Evolutionary conservation across 2,329 filamentous ascomycete genomes (phyloP).

Genomic region (Ophiobolus disseminans): DNA sequence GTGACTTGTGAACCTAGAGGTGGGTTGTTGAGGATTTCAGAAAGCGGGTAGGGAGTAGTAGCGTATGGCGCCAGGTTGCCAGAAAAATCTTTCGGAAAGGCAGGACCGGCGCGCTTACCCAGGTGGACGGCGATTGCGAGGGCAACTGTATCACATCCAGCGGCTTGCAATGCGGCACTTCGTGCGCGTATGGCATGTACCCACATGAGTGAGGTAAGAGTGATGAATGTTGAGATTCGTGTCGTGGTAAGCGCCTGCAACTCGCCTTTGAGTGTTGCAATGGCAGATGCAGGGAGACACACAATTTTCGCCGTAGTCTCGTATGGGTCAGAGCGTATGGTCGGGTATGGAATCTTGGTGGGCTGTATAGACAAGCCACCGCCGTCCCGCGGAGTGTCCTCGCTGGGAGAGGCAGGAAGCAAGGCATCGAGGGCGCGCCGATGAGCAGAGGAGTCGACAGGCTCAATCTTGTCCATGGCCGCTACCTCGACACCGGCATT

Average conservation of each 20-base stretch:
- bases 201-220: constrained; percentile 26
- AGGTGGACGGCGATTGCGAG: constrained; percentile 24
- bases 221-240: constrained; percentile 19
- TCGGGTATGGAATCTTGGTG: not conserved
- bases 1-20: too few species aligned
- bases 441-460: not conserved
- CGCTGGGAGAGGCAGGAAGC: not conserved
- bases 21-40: not conserved
- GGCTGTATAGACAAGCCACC: not conserved
- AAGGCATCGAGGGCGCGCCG: constrained; percentile 5
- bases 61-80: not conserved
- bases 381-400: too few species aligned
- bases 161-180: not conserved
- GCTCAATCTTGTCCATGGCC: not conserved
- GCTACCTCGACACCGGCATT: too few species aligned
- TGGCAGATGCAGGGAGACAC: constrained; percentile 8
- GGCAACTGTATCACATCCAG: constrained; percentile 10
- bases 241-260: constrained; percentile 1
- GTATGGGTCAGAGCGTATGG: not conserved
- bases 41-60: not conserved
- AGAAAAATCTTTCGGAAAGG: constrained; percentile 2
- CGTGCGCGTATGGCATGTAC: constrained; percentile 26
- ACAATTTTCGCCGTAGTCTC: not conserved
- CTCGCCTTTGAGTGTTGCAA: not conserved
- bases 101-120: constrained; percentile 9